Conservation (phyloP, 495 filamentous ascomycete genomes). For the Penicillium roqueforti region DNA sequence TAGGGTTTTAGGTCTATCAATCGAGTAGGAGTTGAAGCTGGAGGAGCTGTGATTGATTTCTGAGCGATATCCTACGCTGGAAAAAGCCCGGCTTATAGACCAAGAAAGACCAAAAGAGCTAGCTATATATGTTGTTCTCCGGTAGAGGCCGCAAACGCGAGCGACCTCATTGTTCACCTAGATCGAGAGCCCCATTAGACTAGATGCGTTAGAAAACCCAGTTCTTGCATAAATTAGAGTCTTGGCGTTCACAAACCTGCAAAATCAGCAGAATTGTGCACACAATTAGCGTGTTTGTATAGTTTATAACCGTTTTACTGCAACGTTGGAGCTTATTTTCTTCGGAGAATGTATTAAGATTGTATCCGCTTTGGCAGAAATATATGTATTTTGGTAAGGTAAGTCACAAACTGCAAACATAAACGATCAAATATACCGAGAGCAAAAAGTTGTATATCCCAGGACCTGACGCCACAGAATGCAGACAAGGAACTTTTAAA, state of each 20-base stretch:
- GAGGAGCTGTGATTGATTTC: not conserved
- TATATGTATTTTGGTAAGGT: constrained; percentile 1
- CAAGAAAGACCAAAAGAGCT: not conserved
- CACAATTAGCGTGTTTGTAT: too few species aligned
- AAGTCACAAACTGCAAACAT: not conserved
- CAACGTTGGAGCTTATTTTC: not conserved
- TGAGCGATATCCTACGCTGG: not conserved
- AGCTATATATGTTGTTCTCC: too few species aligned
- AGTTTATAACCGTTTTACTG: too few species aligned
- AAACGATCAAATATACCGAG: not conserved
- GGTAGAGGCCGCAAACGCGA: too few species aligned
- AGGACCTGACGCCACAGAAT: constrained; percentile 1
- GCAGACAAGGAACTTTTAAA: not conserved
- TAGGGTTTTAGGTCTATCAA: not conserved
- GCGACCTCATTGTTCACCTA: too few species aligned
- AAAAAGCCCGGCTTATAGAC: not conserved
- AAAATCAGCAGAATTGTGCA: too few species aligned
- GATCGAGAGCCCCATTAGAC: too few species aligned
- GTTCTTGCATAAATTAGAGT: too few species aligned
- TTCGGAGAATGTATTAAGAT: not conserved
- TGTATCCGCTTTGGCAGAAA: not conserved
- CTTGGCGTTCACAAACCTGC: too few species aligned
- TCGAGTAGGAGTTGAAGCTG: not conserved
- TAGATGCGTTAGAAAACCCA: too few species aligned
- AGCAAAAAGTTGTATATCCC: not conserved